Conservation (phyloP, 305 asterid genomes). For the Plantago coronopus region DNA sequence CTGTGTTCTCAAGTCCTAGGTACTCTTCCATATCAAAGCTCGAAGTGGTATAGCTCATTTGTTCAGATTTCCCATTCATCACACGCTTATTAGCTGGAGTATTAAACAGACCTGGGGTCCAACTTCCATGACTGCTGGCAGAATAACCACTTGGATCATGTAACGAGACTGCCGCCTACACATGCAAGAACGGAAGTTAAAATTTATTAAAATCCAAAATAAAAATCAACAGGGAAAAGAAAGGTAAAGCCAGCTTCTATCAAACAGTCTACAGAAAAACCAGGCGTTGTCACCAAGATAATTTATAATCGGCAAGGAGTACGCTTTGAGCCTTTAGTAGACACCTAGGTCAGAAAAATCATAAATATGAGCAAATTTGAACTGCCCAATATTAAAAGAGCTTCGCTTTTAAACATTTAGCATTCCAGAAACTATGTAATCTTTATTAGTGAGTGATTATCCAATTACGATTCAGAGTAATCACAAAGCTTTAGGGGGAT, state of each 20-base stretch:
- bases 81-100: constrained; percentile 21
- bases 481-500: too few relatives aligned
- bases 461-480: too few relatives aligned
- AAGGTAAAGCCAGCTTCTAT: neutral
- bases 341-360: too few relatives aligned
- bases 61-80: constrained; percentile 22
- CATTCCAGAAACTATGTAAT: too few relatives aligned
- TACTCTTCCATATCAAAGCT: constrained; percentile 62
- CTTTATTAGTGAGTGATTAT: too few relatives aligned
- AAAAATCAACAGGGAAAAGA: neutral
- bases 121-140: constrained; percentile 61
- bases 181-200: neutral
- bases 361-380: too few relatives aligned
- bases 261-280: too few relatives aligned
- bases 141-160: constrained; percentile 39
- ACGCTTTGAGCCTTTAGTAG: too few relatives aligned
- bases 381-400: too few relatives aligned
- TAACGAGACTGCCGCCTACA: constrained; percentile 35
- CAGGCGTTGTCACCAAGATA: too few relatives aligned
- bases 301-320: too few relatives aligned
- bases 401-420: too few relatives aligned
- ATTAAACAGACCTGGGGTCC: constrained; percentile 40
- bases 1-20: constrained; percentile 33
- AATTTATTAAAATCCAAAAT: neutral
- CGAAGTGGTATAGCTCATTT: constrained; percentile 22